These are phyloP conservation scores for Rutstroemia sp. DNA, from an alignment of 2,329 filamentous ascomycete genomes.

Conservation along the genomic window DNA sequence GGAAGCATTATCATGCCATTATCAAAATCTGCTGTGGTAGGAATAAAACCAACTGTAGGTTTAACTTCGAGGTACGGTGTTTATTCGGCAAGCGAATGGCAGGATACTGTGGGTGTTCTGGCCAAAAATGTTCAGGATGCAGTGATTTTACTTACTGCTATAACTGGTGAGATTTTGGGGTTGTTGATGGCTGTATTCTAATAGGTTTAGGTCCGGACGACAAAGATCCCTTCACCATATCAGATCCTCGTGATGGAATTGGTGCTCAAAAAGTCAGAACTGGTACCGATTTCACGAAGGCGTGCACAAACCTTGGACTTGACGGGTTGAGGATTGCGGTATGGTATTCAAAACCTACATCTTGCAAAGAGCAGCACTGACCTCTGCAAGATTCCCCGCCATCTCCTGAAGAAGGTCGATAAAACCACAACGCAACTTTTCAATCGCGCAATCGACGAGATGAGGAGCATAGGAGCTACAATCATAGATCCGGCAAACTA, in stretches of 20 bases:
- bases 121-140: conserved; percentile 53
- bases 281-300: background rate
- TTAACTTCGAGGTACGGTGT: conserved; percentile 53
- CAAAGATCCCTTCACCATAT: background rate
- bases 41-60: conserved; percentile 59
- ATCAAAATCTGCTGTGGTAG: conserved; percentile 50
- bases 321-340: conserved; percentile 4
- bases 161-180: conserved; percentile 40
- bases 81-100: conserved; percentile 53
- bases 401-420: background rate
- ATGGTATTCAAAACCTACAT: background rate
- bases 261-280: background rate
- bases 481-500: conserved; percentile 59
- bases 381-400: background rate
- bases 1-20: conserved; percentile 55
- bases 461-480: conserved; percentile 32
- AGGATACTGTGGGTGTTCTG: conserved; percentile 52
- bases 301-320: background rate
- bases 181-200: too few relatives aligned
- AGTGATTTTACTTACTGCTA: conserved; percentile 51
- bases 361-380: background rate
- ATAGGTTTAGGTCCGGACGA: too few relatives aligned
- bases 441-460: background rate
- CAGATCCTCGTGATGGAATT: background rate
- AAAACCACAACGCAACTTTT: background rate